These are phyloP conservation scores for Mortierella sp. DNA, from an alignment of 371 early-diverging fungal genomes.

Conservation along the genomic window DNA sequence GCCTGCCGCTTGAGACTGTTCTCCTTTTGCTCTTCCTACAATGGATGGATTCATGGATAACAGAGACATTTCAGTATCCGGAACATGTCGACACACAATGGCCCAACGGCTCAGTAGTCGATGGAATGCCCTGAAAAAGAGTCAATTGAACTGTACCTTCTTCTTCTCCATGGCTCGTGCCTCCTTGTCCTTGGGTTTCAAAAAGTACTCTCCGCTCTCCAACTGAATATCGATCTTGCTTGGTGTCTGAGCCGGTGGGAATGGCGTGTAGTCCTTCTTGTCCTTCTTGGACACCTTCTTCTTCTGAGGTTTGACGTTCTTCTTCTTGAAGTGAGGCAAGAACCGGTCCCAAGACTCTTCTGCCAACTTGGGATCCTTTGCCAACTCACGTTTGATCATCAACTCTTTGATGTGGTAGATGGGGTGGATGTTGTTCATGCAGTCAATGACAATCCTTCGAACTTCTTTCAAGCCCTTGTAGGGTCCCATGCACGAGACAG, in stretches of 20 bases:
- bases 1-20: conserved; percentile 65
- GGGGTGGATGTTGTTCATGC: conserved; percentile 99
- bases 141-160: conserved; percentile 53
- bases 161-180: conserved; percentile 70
- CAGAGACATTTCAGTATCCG: too few relatives aligned
- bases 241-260: conserved; percentile 91
- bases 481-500: conserved; percentile 96
- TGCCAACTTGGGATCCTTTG: conserved; percentile 95
- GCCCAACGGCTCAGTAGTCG: too few relatives aligned
- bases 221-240: conserved; percentile 94
- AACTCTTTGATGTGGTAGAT: conserved; percentile 99
- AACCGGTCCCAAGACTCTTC: conserved; percentile 99
- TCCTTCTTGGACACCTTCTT: conserved; percentile 67
- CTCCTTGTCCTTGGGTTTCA: conserved; percentile 75
- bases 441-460: conserved; percentile 93
- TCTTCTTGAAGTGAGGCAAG: conserved; percentile 98
- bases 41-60: too few relatives aligned
- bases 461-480: conserved; percentile 93
- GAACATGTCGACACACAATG: too few relatives aligned
- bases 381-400: conserved; percentile 98
- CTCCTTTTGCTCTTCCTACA: conserved; percentile 67
- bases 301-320: conserved; percentile 83
- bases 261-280: conserved; percentile 86
- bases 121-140: not conserved
- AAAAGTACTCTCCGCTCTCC: conserved; percentile 96